A percentile compares a stretch with the other conserved stretches of the same genome.
These are phyloP conservation scores for Talaromyces atroroseus DNA, from an alignment of 2,329 filamentous ascomycete genomes.

Conservation along the genomic window DNA sequence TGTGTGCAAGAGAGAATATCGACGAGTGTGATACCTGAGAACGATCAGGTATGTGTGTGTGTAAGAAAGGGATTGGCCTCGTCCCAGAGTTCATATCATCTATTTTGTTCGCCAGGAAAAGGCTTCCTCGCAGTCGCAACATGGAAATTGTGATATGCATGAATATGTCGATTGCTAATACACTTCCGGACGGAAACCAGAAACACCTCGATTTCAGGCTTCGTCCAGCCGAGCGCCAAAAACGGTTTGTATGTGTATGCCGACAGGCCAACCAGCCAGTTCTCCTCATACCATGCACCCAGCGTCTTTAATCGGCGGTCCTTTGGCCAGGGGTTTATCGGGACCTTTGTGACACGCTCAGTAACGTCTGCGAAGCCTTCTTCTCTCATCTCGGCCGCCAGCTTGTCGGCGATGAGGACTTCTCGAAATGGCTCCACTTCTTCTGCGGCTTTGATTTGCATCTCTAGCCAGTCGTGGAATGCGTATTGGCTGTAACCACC, in stretches of 20 bases:
- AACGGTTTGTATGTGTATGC: slow-evolving; percentile 43
- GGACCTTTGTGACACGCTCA: slow-evolving; percentile 49
- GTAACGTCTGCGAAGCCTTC: slow-evolving; percentile 55
- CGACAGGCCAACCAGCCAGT: slow-evolving; percentile 40
- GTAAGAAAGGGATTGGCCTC: neutral
- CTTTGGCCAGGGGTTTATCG: slow-evolving; percentile 48
- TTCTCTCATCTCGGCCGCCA: slow-evolving; percentile 51
- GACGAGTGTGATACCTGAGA: neutral
- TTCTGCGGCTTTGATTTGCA: slow-evolving; percentile 40
- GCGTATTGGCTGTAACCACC: slow-evolving; percentile 32
- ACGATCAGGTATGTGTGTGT: neutral
- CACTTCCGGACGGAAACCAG: slow-evolving; percentile 39
- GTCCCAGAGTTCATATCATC: neutral
- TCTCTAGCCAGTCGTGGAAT: slow-evolving; percentile 46
- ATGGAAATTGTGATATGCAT: slow-evolving; percentile 36
- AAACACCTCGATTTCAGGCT: slow-evolving; percentile 43
- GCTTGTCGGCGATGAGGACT: slow-evolving; percentile 48
- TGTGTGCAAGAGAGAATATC: neutral
- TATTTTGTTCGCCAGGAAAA: slow-evolving; percentile 16
- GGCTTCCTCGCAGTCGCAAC: slow-evolving; percentile 27
- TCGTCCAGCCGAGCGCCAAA: slow-evolving; percentile 38
- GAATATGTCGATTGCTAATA: slow-evolving; percentile 36
- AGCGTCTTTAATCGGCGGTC: slow-evolving; percentile 44
- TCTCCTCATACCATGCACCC: slow-evolving; percentile 46
- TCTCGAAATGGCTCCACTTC: slow-evolving; percentile 40